Percentiles rank a stretch among this genome's conserved stretches.
Evolutionary conservation across 208 protist species (phyloP).

Genomic region (Leishmania major): DNA sequence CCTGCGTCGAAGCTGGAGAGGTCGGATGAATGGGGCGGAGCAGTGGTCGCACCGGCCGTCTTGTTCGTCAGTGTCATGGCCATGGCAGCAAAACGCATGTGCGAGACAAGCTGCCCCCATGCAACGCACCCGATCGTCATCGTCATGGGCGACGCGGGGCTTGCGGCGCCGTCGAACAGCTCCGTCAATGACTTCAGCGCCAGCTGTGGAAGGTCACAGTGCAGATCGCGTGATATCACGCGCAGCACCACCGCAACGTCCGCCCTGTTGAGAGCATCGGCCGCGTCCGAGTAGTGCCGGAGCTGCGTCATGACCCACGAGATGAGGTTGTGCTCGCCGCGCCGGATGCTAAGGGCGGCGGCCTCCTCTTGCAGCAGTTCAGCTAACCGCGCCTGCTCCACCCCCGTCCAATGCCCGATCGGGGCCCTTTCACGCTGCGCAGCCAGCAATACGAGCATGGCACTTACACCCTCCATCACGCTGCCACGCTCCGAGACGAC

Average conservation of each 20-base stretch:
- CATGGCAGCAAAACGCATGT: conserved; percentile 31
- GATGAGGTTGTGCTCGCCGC: conserved; percentile 33
- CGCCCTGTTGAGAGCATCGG: neutral
- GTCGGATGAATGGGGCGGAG: neutral
- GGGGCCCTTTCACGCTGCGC: conserved; percentile 7
- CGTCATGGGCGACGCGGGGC: no score
- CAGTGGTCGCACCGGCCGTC: neutral
- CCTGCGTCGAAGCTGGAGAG: neutral
- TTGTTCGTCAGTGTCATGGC: neutral
- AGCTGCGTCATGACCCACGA: conserved; percentile 33
- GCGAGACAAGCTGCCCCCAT: conserved; percentile 36
- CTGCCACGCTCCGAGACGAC: conserved; percentile 35
- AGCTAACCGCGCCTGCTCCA: conserved; percentile 8
- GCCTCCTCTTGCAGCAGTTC: conserved; percentile 14
- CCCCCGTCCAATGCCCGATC: conserved; percentile 17
- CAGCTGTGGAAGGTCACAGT: conserved; percentile 10
- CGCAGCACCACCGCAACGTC: conserved; percentile 14
- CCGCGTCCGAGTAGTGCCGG: conserved; percentile 17
- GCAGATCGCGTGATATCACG: conserved; percentile 14
- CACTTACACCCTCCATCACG: conserved; percentile 30
- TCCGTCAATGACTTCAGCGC: conserved; percentile 12
- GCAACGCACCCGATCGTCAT: conserved; percentile 29
- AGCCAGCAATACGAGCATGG: conserved; percentile 24
- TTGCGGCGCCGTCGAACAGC: conserved; percentile 13
- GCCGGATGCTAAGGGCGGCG: conserved; percentile 11